A percentile compares a stretch with the other conserved stretches of the same genome.
Evolutionary conservation across 1,139 yeast genomes (phyloP).

Genomic region (Lipomyces yarrowii): DNA sequence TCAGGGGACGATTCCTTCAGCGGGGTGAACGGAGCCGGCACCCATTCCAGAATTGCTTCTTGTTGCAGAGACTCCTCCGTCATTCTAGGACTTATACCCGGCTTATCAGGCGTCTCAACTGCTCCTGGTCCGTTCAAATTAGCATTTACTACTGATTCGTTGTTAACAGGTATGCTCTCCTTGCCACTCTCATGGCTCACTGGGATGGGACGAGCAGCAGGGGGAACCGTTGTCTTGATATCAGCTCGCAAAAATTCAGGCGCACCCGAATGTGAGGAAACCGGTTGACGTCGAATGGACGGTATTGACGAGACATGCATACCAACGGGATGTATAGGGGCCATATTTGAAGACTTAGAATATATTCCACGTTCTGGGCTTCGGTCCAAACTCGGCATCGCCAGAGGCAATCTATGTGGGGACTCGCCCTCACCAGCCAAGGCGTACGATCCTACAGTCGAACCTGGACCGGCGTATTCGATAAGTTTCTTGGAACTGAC

Average conservation of each 20-base stretch:
- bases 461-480: slow-evolving; percentile 7
- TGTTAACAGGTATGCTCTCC: not conserved
- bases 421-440: not conserved
- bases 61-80: not conserved
- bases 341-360: not conserved
- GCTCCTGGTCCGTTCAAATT: too few species aligned
- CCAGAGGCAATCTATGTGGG: not conserved
- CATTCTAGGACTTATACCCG: not conserved
- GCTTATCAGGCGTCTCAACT: not conserved
- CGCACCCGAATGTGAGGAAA: not conserved
- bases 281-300: not conserved
- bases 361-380: not conserved
- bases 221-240: not conserved
- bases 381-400: not conserved
- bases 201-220: not conserved
- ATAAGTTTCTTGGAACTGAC: not conserved
- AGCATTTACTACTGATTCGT: not conserved
- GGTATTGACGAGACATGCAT: not conserved
- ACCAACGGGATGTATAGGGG: not conserved
- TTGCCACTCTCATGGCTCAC: not conserved
- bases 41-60: not conserved
- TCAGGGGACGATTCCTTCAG: not conserved
- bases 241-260: not conserved
- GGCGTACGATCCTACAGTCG: slow-evolving; percentile 11
- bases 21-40: not conserved